Conservation (phyloP, 2,329 filamentous ascomycete species). For the Colletotrichum falcatum region DNA sequence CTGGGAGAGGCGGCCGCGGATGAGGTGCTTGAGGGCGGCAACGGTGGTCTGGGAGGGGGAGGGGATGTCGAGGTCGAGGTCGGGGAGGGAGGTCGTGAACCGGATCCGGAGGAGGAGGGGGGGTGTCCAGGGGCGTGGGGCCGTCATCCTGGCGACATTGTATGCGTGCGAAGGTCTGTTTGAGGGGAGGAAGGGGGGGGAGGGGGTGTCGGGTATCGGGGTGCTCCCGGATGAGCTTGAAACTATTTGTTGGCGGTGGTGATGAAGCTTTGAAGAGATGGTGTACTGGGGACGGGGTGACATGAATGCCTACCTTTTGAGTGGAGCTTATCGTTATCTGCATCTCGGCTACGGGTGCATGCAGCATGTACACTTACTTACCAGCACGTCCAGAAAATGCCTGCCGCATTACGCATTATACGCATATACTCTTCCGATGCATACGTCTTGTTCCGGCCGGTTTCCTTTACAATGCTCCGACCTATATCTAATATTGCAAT, state of each 20-base stretch:
- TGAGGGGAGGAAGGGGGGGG: too few relatives aligned
- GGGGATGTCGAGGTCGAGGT: slow-evolving; percentile 82
- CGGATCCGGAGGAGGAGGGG: slow-evolving; percentile 85
- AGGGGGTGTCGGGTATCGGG: neutral
- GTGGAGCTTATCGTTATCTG: slow-evolving; percentile 9
- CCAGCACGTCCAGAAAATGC: too few relatives aligned
- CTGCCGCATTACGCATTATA: too few relatives aligned
- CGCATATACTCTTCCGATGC: neutral
- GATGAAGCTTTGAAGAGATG: slow-evolving; percentile 1
- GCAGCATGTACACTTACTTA: too few relatives aligned
- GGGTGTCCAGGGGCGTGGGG: slow-evolving; percentile 44
- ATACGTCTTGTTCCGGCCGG: neutral
- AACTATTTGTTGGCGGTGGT: neutral
- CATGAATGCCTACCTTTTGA: neutral
- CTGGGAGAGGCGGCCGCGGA: slow-evolving; percentile 77
- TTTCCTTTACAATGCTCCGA: neutral
- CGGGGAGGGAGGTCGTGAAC: slow-evolving; percentile 87
- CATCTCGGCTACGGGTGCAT: neutral
- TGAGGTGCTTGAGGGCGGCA: slow-evolving; percentile 82
- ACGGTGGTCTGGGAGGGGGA: slow-evolving; percentile 77
- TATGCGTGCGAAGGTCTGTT: neutral
- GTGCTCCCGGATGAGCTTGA: neutral
- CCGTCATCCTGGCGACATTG: slow-evolving; percentile 31
- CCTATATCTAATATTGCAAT: neutral
- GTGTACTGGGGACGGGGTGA: neutral